Evolutionary conservation across 225 moss, liverwort and hornwort genomes (phyloP).

Genomic region (Neckera pumila): DNA sequence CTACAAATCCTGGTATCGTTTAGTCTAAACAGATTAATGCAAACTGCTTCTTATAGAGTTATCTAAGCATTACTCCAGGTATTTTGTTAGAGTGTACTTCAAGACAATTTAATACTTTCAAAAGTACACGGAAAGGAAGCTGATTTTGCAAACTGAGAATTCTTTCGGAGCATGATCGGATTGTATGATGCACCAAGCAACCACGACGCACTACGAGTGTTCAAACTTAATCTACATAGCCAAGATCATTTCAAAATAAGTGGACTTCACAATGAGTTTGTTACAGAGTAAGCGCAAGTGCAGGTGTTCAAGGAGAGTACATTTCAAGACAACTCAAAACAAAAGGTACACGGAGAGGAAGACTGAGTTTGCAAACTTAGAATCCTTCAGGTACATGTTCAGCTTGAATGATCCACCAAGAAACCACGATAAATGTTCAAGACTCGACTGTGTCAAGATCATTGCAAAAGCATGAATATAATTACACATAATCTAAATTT

Average conservation of each 20-base stretch:
- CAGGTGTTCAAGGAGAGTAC: not conserved
- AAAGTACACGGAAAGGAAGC: not conserved
- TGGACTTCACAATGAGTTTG: not conserved
- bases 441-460: not conserved
- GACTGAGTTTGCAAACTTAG: not conserved
- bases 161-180: not conserved
- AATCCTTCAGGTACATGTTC: not conserved
- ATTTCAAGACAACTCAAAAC: not conserved
- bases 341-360: not conserved
- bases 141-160: not conserved
- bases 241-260: not conserved
- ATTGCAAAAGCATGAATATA: not conserved
- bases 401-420: not conserved
- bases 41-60: not conserved
- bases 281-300: not conserved
- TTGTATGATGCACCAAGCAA: not conserved
- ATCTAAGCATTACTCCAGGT: not conserved
- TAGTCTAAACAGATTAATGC: not conserved
- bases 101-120: not conserved
- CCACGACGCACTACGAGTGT: not conserved
- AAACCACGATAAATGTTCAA: not conserved
- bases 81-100: not conserved
- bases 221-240: not conserved
- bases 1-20: not conserved
- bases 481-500: not conserved